A percentile compares a stretch with the other conserved stretches of the same genome.
Conservation (phyloP, 2,329 filamentous ascomycete genomes). For the Venturia oleaginea region DNA sequence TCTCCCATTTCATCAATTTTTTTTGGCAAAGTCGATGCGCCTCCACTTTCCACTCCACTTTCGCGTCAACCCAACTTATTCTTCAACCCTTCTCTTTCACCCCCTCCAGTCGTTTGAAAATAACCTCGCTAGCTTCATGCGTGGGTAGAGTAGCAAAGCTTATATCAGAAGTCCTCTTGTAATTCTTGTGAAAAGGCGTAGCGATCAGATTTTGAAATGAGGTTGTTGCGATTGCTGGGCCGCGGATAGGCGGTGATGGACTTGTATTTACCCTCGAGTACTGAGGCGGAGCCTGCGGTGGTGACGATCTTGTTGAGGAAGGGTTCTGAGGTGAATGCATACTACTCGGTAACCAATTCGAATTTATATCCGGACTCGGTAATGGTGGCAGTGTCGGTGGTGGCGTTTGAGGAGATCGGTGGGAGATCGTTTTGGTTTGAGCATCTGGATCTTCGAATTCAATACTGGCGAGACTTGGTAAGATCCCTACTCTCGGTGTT, state of each 20-base stretch:
- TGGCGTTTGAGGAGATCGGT: not conserved
- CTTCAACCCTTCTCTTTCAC: no score
- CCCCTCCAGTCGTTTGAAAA: no score
- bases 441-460: not conserved
- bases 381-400: not conserved
- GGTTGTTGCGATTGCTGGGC: no score
- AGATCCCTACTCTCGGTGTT: not conserved
- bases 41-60: no score
- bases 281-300: not conserved
- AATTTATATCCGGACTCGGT: not conserved
- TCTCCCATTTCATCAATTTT: no score
- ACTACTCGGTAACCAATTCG: not conserved
- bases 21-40: no score
- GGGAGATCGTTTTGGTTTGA: not conserved
- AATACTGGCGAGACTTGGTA: not conserved
- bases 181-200: not conserved
- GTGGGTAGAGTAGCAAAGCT: no score
- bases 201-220: not conserved
- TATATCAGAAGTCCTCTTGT: not conserved
- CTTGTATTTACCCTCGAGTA: not conserved
- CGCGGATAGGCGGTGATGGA: no score
- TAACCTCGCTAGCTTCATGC: no score
- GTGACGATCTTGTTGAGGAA: not conserved
- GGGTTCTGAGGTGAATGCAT: not conserved
- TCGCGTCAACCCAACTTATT: no score